phyloP scores from a whole-genome alignment of 2,329 filamentous ascomycete species.

The Cladosporium velox region DNA sequence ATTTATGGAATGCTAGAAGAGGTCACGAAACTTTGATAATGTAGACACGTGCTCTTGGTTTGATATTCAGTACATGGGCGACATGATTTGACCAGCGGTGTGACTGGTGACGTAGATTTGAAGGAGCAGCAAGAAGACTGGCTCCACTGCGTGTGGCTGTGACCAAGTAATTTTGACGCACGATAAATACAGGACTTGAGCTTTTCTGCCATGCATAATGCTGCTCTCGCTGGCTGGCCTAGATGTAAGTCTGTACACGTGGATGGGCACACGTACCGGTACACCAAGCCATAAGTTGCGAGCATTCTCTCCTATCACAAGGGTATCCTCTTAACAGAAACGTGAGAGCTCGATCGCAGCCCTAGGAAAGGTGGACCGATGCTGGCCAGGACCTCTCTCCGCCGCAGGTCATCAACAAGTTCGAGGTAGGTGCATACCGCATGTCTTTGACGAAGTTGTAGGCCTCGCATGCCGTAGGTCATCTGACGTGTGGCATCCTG shows the following conservation, averaged over 20 bases:
- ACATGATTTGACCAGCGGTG: neutral
- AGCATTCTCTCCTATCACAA: neutral
- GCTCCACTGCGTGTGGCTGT: neutral
- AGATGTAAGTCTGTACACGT: neutral
- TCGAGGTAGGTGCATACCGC: neutral
- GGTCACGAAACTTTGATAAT: neutral
- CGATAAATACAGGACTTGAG: neutral
- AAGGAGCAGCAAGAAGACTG: neutral
- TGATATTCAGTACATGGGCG: neutral
- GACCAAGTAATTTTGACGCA: neutral
- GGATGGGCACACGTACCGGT: neutral
- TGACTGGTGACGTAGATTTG: neutral
- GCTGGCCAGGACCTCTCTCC: neutral
- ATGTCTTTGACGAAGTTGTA: too few species aligned
- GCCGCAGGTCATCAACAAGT: neutral
- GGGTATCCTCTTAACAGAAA: neutral
- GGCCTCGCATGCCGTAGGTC: neutral
- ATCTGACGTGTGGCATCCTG: neutral
- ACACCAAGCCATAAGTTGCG: neutral
- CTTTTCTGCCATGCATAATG: neutral
- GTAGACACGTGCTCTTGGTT: neutral
- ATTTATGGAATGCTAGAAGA: neutral
- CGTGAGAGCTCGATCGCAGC: neutral
- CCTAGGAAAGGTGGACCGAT: neutral
- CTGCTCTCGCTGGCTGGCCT: neutral